These are phyloP conservation scores for Acanthamoeba divionensis DNA, from an alignment of 208 protist genomes.

Conservation along the genomic window DNA sequence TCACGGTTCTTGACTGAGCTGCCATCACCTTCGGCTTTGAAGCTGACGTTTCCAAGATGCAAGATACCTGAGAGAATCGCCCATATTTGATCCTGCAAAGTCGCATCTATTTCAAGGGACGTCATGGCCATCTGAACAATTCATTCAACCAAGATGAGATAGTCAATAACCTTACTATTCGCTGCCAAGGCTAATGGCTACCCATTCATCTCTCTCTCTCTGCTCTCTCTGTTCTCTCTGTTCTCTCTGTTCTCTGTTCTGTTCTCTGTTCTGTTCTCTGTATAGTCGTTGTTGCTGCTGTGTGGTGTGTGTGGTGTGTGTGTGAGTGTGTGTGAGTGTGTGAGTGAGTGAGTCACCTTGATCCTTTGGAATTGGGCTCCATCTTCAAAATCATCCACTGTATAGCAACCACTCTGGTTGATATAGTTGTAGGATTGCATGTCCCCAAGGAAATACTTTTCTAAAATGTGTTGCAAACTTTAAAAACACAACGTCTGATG, in stretches of 20 bases:
- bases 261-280: too few relatives aligned
- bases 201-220: too few relatives aligned
- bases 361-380: too few relatives aligned
- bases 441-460: not conserved
- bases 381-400: too few relatives aligned
- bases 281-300: too few relatives aligned
- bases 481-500: too few relatives aligned
- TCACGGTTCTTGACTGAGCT: not conserved
- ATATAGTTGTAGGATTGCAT: not conserved
- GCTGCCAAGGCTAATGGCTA: too few relatives aligned
- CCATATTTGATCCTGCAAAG: conserved; percentile 69
- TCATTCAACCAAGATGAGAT: too few relatives aligned
- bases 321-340: not conserved
- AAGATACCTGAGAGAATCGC: conserved; percentile 86
- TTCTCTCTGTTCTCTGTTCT: too few relatives aligned
- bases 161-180: too few relatives aligned
- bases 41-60: conserved; percentile 88
- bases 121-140: conserved; percentile 43
- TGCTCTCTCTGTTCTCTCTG: too few relatives aligned
- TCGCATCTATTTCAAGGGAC: not conserved
- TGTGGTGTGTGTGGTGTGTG: too few relatives aligned
- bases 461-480: not conserved
- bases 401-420: conserved; percentile 72
- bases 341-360: not conserved
- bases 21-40: conserved; percentile 64